These are phyloP conservation scores for Herpetospermum pedunculosum DNA, from an alignment of 306 rosid species.

Conservation along the genomic window DNA sequence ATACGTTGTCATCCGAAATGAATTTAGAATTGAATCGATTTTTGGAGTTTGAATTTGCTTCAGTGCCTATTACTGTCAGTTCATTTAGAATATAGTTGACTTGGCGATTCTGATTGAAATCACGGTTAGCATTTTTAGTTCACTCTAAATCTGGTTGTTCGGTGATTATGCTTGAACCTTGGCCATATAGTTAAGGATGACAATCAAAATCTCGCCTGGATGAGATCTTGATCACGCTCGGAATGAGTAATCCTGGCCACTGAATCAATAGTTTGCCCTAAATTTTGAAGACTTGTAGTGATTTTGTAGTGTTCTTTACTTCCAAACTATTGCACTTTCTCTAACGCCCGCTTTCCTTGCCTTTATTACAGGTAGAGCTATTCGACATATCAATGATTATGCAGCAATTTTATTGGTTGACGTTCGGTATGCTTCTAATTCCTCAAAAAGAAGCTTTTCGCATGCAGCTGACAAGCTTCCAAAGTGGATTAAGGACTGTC, in stretches of 20 bases:
- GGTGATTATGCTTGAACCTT: neutral
- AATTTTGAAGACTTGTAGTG: neutral
- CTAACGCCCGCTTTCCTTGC: neutral
- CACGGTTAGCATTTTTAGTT: neutral
- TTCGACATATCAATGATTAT: conserved; percentile 79
- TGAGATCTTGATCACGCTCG: neutral
- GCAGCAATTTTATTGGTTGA: conserved; percentile 84
- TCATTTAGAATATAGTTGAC: neutral
- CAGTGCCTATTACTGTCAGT: neutral
- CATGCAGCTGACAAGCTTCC: conserved; percentile 75
- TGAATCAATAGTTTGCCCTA: neutral
- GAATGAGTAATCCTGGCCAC: neutral
- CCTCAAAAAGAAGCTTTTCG: conserved; percentile 42
- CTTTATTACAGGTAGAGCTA: conserved; percentile 65
- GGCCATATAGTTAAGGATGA: neutral
- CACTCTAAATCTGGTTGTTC: neutral
- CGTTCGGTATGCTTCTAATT: conserved; percentile 50
- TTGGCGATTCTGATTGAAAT: neutral
- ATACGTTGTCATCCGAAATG: neutral
- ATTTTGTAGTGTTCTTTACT: neutral
- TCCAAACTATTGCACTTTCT: neutral
- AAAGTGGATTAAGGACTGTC: conserved; percentile 69
- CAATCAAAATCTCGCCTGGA: neutral
- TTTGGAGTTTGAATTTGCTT: neutral
- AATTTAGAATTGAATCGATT: neutral